A percentile compares a stretch with the other conserved stretches of the same genome.
phyloP scores from a whole-genome alignment of 1,139 yeast species.

The Debaryomyces subglobosus region DNA sequence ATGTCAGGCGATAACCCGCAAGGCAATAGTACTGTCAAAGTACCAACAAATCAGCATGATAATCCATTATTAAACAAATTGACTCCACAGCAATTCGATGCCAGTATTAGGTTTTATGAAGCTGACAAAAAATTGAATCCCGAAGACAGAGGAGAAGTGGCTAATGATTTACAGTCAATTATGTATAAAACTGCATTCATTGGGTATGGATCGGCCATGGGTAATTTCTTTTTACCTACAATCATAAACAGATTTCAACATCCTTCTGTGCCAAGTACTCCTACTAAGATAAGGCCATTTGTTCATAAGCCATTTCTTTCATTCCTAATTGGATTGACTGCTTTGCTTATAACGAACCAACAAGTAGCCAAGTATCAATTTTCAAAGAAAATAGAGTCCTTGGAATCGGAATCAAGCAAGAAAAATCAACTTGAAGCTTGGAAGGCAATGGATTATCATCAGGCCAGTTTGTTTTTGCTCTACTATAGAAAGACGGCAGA shows the following conservation, averaged over 20 bases:
- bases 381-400: constrained; percentile 19
- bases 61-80: constrained; percentile 34
- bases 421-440: constrained; percentile 33
- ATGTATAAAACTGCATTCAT: constrained; percentile 29
- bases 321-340: constrained; percentile 32
- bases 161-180: constrained; percentile 33
- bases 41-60: constrained; percentile 13
- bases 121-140: constrained; percentile 40
- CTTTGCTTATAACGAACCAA: constrained; percentile 31
- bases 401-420: constrained; percentile 16
- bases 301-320: constrained; percentile 40
- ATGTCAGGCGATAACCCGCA: constrained; percentile 6
- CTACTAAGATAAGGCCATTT: constrained; percentile 11
- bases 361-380: constrained; percentile 29
- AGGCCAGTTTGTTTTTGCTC: constrained; percentile 37
- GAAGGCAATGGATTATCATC: constrained; percentile 43
- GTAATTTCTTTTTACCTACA: constrained; percentile 33
- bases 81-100: constrained; percentile 40
- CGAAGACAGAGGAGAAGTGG: constrained; percentile 35
- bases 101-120: constrained; percentile 44
- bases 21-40: constrained; percentile 6
- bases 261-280: constrained; percentile 8
- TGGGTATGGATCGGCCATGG: constrained; percentile 29
- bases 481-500: constrained; percentile 38
- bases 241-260: constrained; percentile 17